Base-by-base conservation (phyloP, 192 early-diverging fungal genomes). In the Paraglomus brasilianum region DNA sequence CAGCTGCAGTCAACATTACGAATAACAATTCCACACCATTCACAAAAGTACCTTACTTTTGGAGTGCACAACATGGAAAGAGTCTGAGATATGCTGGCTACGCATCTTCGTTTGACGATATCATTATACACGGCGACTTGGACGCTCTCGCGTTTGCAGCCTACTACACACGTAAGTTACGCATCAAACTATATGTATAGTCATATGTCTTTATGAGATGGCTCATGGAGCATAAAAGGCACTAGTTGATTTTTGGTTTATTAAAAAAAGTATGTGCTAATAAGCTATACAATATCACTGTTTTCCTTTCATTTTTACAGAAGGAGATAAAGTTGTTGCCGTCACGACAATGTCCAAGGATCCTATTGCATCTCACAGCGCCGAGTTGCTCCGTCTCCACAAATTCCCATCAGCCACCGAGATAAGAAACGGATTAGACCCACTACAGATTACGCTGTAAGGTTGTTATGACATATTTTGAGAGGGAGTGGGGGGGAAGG, bases 11-110 rank as follows among this genome's bases (percentile, higher is more conserved):
- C 56, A 67, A 72, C 41, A 79, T 81, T 49, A 50, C 48, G 7
- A 50, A 40, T 2, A 59, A 55, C n/a, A 63, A 76, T 44, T 11
- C 13, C 17, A 59, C 42, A 40, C 55, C 75, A 19, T 87, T 84
- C 64, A 73, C 66, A 30, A 66, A 73, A 22, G 72, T 82, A 13
- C 86, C 86, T 9, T 87, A 80, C 69, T 87, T 87, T 69, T 87
- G 82, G 85, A 84, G 81, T 17, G 80, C 75, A 19, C 81, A 83
- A 58, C 80, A 70, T 60, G 82, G 81, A 43, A 84, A 83, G 55
- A 81, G 76, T 30, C 43, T 87, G 36, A 74, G 86, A 10, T 87
- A 84, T 70, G 63, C 74, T 60, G 86, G 86, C 36, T 79, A 82
- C 52, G 82, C 82, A 15, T 69, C 53, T 19, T 61, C 70, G 10